A percentile compares a stretch with the other conserved stretches of the same genome.
phyloP scores from a whole-genome alignment of 2,329 filamentous ascomycete species.

The Penicillium sp. region DNA sequence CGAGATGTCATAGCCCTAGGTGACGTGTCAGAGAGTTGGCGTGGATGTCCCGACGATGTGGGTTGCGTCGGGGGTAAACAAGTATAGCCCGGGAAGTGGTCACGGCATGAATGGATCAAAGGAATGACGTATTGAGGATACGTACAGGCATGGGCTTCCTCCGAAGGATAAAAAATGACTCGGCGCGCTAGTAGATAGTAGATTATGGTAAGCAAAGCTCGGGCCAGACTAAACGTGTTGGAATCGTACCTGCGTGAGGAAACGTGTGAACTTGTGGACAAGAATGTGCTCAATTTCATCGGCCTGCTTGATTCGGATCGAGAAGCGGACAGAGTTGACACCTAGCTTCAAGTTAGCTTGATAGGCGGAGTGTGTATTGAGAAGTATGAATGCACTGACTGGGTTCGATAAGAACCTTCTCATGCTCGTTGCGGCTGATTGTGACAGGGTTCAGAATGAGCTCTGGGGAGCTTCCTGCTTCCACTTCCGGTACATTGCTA shows the following conservation, averaged over 20 bases:
- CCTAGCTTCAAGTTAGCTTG: slow-evolving; percentile 37
- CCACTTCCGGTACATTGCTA: slow-evolving; percentile 90
- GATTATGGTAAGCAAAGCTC: not conserved
- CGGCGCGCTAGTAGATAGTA: slow-evolving; percentile 55
- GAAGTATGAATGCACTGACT: slow-evolving; percentile 62
- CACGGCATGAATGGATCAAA: not conserved
- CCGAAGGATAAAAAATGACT: slow-evolving; percentile 94
- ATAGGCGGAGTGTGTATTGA: not conserved
- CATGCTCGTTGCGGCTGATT: slow-evolving; percentile 93
- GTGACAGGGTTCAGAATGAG: slow-evolving; percentile 88
- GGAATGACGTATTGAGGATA: not conserved
- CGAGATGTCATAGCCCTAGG: slow-evolving; percentile 93
- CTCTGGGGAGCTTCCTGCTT: slow-evolving; percentile 90
- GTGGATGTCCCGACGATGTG: not conserved
- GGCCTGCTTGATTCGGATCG: slow-evolving; percentile 99
- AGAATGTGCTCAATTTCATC: slow-evolving; percentile 96
- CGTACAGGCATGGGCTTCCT: slow-evolving; percentile 91
- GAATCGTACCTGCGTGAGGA: slow-evolving; percentile 78
- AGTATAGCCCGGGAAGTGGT: not conserved
- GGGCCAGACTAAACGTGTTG: not conserved
- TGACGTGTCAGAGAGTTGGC: not conserved
- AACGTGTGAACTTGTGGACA: slow-evolving; percentile 97
- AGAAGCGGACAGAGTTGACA: slow-evolving; percentile 95
- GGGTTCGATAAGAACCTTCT: slow-evolving; percentile 70
- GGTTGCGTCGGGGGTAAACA: not conserved